Evolutionary conservation across 108 stramenopile species (phyloP), one percentile per base, ranked within the genome.

Genomic region (Nitzschia sp.): DNA sequence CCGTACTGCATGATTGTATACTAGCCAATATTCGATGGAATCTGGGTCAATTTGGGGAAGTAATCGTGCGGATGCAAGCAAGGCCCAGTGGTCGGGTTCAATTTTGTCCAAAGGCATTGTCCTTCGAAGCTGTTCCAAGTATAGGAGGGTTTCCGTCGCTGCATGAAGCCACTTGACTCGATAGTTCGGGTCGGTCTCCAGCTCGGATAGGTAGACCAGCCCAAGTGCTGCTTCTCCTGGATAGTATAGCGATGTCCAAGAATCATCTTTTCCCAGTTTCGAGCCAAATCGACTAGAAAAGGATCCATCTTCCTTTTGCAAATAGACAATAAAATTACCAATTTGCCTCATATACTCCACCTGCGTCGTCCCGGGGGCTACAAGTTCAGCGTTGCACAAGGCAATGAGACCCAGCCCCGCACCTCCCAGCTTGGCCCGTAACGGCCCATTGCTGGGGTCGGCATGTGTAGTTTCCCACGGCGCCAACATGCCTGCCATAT

Each of bases 51-150:
- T 15, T 0, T 63, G n/a, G 17, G 69, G 68, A 9, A 76, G 42
- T 9, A 76, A 38, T 26, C 46, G 19, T 6, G 66, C 24, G 1
- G 75, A 70, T 5, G 75, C 68, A 21, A 76, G n/a, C 17, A 76
- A 49, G 13, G 75, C 68, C 75, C 75, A 76, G 34, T 76, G 75
- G 47, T 76, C 75, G 3, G 75, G 61, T 46, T 76, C 75, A 26
- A 76, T 70, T 38, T 76, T 60, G 31, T 59, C 15, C 15, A 76
- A 36, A 2, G 47, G 31, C 15, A 46, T 31, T 25, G 36, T 46
- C 4, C 71, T 51, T 27, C 76, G 63, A 1, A 66, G 17, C 5
- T 32, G 23, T 59, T 77, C 70, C 26, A 77, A 38, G 36, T 77
- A 77, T 11, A 66, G 29, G 6, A 77, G 46, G 5, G 76, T 49